These are phyloP conservation scores for Conringia planisiliqua DNA, from an alignment of 345 rosid genomes.

Conservation along the genomic window DNA sequence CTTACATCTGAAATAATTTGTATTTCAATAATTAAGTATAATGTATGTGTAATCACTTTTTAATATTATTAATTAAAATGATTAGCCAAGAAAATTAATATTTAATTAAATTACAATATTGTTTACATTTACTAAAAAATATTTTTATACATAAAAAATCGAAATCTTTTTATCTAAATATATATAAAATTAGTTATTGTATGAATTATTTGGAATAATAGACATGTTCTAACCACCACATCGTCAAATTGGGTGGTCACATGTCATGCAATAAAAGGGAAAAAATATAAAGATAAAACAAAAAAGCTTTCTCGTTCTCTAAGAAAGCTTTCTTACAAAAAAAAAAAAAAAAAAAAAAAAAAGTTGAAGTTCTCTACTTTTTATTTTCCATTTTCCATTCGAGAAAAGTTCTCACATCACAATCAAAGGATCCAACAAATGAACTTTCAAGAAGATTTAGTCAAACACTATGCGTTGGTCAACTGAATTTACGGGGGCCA, in stretches of 20 bases:
- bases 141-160: no score
- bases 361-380: background rate
- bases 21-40: no score
- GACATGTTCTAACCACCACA: background rate
- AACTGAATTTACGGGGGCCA: slow-evolving; percentile 1
- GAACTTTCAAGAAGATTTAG: background rate
- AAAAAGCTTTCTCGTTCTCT: background rate
- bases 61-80: no score
- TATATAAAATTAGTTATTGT: no score
- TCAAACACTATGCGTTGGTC: background rate
- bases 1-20: no score
- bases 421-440: background rate
- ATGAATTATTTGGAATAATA: background rate
- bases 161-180: no score
- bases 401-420: background rate
- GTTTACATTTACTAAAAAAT: no score
- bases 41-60: no score
- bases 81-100: no score
- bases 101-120: no score
- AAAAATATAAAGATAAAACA: background rate
- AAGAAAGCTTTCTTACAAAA: background rate
- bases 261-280: background rate
- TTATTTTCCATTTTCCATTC: background rate
- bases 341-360: background rate
- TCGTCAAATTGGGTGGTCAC: background rate